A percentile compares a stretch with the other conserved stretches of the same genome.
phyloP scores from a whole-genome alignment of 179 eudicot genomes.

The Silene coronaria region DNA sequence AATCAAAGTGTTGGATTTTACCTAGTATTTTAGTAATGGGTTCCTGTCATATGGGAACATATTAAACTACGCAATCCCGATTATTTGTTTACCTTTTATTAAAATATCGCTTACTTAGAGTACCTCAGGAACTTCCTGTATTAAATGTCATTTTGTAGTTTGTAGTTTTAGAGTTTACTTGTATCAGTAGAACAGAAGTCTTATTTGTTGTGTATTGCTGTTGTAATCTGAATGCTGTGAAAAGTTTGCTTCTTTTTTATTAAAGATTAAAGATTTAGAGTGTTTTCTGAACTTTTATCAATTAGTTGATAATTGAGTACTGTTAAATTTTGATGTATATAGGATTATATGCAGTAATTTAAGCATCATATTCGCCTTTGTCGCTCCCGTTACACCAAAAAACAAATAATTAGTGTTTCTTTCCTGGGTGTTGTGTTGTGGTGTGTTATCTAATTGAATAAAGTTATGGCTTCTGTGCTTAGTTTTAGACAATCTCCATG shows the following conservation, averaged over 20 bases:
- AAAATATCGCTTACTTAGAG: no score
- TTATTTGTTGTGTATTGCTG: not conserved
- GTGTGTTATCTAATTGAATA: conserved; percentile 16
- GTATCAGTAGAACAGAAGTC: not conserved
- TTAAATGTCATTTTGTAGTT: not conserved
- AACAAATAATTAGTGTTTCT: not conserved
- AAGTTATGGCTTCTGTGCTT: conserved; percentile 42
- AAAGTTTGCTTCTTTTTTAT: not conserved
- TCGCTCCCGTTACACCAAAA: no score
- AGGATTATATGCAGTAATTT: not conserved
- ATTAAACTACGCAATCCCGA: no score
- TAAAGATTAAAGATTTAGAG: no score
- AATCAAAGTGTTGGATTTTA: not conserved
- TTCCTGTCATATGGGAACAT: no score
- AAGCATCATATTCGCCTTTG: no score
- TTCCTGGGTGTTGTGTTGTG: conserved; percentile 14
- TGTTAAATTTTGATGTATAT: not conserved
- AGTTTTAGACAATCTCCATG: conserved; percentile 38
- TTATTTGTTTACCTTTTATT: no score
- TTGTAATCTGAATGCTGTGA: not conserved
- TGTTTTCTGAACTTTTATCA: no score
- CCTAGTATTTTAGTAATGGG: no score
- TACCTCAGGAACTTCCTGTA: not conserved
- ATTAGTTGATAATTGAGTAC: no score
- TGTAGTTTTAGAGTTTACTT: conserved; percentile 9